Evolutionary conservation across 352 stramenopile species (phyloP).

Genomic region (Phytophthora lateralis): DNA sequence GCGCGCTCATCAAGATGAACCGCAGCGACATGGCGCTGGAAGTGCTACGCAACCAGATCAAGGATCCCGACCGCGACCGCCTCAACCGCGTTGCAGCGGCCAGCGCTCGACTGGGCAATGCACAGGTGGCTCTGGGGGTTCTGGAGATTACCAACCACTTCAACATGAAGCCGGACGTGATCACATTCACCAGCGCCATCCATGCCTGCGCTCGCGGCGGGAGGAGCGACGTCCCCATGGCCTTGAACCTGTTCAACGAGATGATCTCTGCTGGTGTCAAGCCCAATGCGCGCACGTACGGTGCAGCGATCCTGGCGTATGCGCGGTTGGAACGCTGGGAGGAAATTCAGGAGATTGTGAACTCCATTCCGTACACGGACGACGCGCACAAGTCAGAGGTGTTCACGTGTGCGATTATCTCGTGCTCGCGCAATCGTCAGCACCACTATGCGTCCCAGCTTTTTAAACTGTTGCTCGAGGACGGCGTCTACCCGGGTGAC

Average conservation of each 20-base stretch:
- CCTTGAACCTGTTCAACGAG: slow-evolving; percentile 76
- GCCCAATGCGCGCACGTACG: slow-evolving; percentile 81
- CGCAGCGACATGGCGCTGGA: slow-evolving; percentile 58
- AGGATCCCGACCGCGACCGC: slow-evolving; percentile 50
- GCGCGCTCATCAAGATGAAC: slow-evolving; percentile 78
- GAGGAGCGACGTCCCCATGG: slow-evolving; percentile 50
- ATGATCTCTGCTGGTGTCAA: slow-evolving; percentile 65
- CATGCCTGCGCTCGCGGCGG: slow-evolving; percentile 72
- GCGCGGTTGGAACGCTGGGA: slow-evolving; percentile 72
- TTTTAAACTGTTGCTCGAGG: slow-evolving; percentile 68
- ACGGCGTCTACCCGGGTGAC: slow-evolving; percentile 70
- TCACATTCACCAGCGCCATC: slow-evolving; percentile 85
- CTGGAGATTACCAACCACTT: slow-evolving; percentile 78
- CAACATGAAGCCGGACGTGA: slow-evolving; percentile 60
- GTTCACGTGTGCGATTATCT: slow-evolving; percentile 78
- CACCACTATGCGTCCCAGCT: slow-evolving; percentile 62
- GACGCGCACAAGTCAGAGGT: slow-evolving; percentile 64
- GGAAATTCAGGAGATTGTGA: slow-evolving; percentile 68
- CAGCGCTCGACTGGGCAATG: slow-evolving; percentile 70
- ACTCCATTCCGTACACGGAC: slow-evolving; percentile 61
- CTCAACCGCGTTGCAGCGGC: slow-evolving; percentile 75
- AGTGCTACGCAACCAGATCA: slow-evolving; percentile 69
- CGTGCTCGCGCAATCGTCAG: slow-evolving; percentile 74
- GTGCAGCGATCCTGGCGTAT: slow-evolving; percentile 69
- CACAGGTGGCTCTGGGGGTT: slow-evolving; percentile 65